Percentiles rank a stretch among this genome's conserved stretches.
Evolutionary conservation across 306 rosid genomes (phyloP).

Genomic region (Dryas octopetala): DNA sequence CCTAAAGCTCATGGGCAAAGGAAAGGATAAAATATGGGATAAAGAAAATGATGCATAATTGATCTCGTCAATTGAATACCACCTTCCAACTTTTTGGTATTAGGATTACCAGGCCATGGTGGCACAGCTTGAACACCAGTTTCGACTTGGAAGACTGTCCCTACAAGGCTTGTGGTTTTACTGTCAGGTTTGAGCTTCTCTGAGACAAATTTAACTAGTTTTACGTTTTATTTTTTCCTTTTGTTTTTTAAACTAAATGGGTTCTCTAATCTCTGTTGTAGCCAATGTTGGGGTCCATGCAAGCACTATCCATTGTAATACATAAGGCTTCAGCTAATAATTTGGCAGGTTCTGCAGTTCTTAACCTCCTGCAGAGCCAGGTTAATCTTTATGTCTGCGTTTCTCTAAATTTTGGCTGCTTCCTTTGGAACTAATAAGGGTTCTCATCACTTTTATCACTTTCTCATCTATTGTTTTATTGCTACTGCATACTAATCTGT

Average conservation of each 20-base stretch:
- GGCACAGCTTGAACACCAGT: constrained; percentile 96
- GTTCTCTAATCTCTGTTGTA: constrained; percentile 38
- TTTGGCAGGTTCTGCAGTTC: constrained; percentile 89
- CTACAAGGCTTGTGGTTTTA: constrained; percentile 98
- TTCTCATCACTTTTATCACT: background rate
- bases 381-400: constrained; percentile 34
- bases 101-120: no score
- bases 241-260: background rate
- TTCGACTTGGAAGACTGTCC: constrained; percentile 88
- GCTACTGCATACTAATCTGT: background rate
- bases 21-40: background rate
- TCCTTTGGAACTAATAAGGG: constrained; percentile 3
- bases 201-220: constrained; percentile 21
- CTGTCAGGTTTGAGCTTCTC: constrained; percentile 71
- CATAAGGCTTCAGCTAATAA: constrained; percentile 74
- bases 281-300: constrained; percentile 97
- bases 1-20: background rate
- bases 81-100: constrained; percentile 19
- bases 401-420: constrained; percentile 2
- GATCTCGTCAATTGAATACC: constrained; percentile 16
- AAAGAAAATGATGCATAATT: background rate
- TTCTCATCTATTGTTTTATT: background rate
- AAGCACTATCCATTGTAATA: constrained; percentile 72
- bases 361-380: constrained; percentile 95
- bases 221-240: constrained; percentile 5